Evolutionary conservation across 2,329 filamentous ascomycete species (phyloP).

Genomic region (Leptographium lundbergii): DNA sequence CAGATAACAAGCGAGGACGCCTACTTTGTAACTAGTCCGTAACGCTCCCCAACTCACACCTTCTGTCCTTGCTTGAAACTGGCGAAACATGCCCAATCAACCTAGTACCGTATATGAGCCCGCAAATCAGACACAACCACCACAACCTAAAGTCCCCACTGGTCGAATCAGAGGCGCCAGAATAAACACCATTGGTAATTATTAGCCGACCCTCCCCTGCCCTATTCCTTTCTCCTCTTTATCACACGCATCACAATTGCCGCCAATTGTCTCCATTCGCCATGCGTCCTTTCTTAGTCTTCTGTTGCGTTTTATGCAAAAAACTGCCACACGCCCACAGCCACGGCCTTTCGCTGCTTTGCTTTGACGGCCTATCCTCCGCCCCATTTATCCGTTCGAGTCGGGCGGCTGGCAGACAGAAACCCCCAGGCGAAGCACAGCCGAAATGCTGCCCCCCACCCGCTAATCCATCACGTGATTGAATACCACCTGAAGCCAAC

Average conservation of each 20-base stretch:
- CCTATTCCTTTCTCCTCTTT: background rate
- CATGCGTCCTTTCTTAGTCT: background rate
- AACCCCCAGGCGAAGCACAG: no score
- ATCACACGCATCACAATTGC: background rate
- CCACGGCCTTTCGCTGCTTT: background rate
- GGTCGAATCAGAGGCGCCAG: background rate
- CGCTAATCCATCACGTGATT: background rate
- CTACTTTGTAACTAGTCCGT: background rate
- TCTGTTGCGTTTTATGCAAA: background rate
- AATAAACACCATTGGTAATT: background rate
- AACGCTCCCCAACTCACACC: background rate
- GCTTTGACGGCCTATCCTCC: background rate
- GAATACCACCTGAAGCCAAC: background rate
- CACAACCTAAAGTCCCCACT: background rate
- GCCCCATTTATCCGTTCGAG: background rate
- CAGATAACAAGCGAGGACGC: background rate
- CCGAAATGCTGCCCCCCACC: no score
- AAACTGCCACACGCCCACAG: background rate
- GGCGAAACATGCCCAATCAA: background rate
- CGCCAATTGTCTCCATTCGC: background rate
- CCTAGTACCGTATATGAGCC: background rate
- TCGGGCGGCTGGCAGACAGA: background rate
- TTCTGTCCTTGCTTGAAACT: background rate
- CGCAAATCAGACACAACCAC: slow-evolving; percentile 2
- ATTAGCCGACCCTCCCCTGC: background rate